Base-by-base conservation (phyloP, 2,329 filamentous ascomycete species). In the Hymenoscyphus fraxineus region DNA sequence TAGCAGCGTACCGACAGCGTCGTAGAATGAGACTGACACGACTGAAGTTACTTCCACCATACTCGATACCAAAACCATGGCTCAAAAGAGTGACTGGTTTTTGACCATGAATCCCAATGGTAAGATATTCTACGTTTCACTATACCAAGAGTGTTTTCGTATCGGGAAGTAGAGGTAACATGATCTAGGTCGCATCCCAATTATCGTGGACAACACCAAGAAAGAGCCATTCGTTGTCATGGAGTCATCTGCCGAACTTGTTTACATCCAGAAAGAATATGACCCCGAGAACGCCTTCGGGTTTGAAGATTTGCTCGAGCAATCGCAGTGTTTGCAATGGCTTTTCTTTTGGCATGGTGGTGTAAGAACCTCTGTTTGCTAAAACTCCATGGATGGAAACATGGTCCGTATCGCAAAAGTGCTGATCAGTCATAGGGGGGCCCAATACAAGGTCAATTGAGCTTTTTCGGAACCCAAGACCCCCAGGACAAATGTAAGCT, bases 11-110 rank as follows among this genome's bases (percentile, higher is more conserved):
- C 35, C 35, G 35, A 6, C 35, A 35, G 35, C 35, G 35, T 35
- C 35, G 35, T 4, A 27, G 35, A 5, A 35, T 35, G 35, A 35
- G 35, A 35, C 31, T 58, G 55, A 15, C 22, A 9, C 55, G 19
- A 77, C 16, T 16, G 31, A 9, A 68, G 64, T 65, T 40, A 68
- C 66, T 13, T 47, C 64, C n/a, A 65, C 60, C 1, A 22, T 67
- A 1, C 59, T 68, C 10, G 44, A 64, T 19, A 61, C 68, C 9
- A 44, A 69, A 76, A 83, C 71, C 65, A 83, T 83, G 68, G 81
- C 80, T 67, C 82, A 85, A 69, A 85, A 85, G 76, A 81, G 83
- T 64, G 82, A 84, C 58, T 84, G 80, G 80, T 83, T 82, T 69
- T 75, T 83, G 4, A 73, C 76, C 13, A 73, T 83, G 12, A 78